Base-by-base conservation (phyloP, 148 eudicot species). In the Mesembryanthemum crystallinum region DNA sequence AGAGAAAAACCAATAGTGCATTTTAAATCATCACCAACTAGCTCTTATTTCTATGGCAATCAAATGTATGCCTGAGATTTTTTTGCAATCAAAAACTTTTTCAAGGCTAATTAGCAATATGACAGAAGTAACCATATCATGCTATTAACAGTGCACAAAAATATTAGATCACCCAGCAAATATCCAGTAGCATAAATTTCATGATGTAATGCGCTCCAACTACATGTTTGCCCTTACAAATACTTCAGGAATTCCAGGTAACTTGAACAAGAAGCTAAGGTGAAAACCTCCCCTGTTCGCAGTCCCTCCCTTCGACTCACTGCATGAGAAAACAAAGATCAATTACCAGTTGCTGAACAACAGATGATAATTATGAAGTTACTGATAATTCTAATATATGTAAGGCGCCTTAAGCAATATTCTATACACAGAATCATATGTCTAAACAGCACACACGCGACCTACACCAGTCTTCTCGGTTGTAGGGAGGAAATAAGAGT, bases 201-300 rank as follows among this genome's bases (percentile, higher is more conserved):
- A 73, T 18, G 73, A 52, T 13, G 27, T 24, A 39, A 39, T 25
- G 5, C 18, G 12, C 43, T 72, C 54, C 33, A 52, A 75, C 63
- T 67, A 57, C 37, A 54, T 75, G 63, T 35, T 23, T 33, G 45
- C 32, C 15, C 45, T 61, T 30, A 63, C 69, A 45, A 62, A 59
- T 9, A n/a, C 51, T 58, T 8, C 1, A 14, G 20, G 65, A 37
- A 37, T 37, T 39, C 35, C 14, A 24, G 57, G 59, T 52, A 73
- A 25, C 72, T 76, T 54, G 55, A 54, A 70, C 25, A 57, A 37
- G 18, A 30, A 39, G 24, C 28, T 18, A 24, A 20, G 37, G 27
- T 29, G n/a, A 52, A 52, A 65, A 25, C 32, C 54, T 23, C 28
- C 23, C 8, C 42, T 21, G 7, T 7, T 10, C 39, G 17, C 14